phyloP scores from a whole-genome alignment of 306 rosid species.

The Rosa chinensis region DNA sequence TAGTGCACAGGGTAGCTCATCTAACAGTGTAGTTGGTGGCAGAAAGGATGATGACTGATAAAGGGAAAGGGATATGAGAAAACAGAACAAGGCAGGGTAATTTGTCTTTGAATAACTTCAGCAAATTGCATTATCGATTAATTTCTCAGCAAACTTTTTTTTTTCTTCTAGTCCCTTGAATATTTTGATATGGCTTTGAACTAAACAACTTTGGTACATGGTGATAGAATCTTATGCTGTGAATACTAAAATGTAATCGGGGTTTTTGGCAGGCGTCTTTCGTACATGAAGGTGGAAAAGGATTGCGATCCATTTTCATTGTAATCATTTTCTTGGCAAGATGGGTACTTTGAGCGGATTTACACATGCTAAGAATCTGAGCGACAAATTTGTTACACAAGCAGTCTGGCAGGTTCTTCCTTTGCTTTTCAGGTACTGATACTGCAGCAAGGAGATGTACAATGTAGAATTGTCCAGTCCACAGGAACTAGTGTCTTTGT shows the following conservation, averaged over 20 bases:
- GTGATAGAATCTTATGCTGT: slow-evolving; percentile 22
- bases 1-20: slow-evolving; percentile 73
- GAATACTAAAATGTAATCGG: slow-evolving; percentile 13
- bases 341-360: neutral
- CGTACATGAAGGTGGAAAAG: slow-evolving; percentile 18
- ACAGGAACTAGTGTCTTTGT: neutral
- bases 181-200: neutral
- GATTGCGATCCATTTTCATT: slow-evolving; percentile 10
- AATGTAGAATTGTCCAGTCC: neutral
- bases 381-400: neutral
- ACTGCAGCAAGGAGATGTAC: neutral
- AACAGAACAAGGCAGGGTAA: slow-evolving; percentile 11
- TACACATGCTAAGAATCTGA: neutral
- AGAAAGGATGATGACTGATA: slow-evolving; percentile 46
- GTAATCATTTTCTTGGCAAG: neutral
- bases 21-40: slow-evolving; percentile 52
- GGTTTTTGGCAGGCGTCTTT: slow-evolving; percentile 15
- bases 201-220: neutral
- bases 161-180: neutral
- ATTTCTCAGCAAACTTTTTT: neutral
- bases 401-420: neutral
- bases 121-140: neutral
- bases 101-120: neutral
- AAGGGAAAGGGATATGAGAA: slow-evolving; percentile 17
- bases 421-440: neutral